phyloP scores from a whole-genome alignment of 805 yeast species.

The Phaffomyces thermotolerans region DNA sequence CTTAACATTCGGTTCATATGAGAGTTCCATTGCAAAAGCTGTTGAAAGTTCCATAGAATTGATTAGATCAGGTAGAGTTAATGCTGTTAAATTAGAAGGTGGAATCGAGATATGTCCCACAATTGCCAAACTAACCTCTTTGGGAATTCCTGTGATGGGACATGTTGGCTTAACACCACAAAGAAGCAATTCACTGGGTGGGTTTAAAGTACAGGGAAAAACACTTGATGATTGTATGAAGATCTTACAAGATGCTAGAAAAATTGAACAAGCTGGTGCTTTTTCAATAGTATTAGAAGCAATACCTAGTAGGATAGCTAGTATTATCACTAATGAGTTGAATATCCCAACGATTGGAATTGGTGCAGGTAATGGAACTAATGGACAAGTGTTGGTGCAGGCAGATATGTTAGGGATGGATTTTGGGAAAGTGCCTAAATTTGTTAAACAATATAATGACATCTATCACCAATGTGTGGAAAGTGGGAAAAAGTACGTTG shows the following conservation, averaged over 20 bases:
- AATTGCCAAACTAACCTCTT: slow-evolving; percentile 45
- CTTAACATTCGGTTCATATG: slow-evolving; percentile 85
- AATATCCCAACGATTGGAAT: slow-evolving; percentile 86
- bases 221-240: slow-evolving; percentile 44
- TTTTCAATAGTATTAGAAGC: slow-evolving; percentile 77
- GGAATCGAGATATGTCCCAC: slow-evolving; percentile 50
- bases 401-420: slow-evolving; percentile 76
- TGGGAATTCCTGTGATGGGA: slow-evolving; percentile 87
- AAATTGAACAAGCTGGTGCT: slow-evolving; percentile 69
- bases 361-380: slow-evolving; percentile 81
- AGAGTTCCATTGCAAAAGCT: slow-evolving; percentile 56
- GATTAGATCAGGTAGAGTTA: slow-evolving; percentile 46
- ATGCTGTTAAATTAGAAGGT: slow-evolving; percentile 84
- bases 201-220: slow-evolving; percentile 82
- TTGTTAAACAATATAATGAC: slow-evolving; percentile 64
- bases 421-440: slow-evolving; percentile 53
- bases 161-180: slow-evolving; percentile 95
- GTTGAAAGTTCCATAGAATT: slow-evolving; percentile 47
- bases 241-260: slow-evolving; percentile 59
- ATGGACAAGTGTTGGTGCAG: slow-evolving; percentile 88
- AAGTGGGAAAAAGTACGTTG: slow-evolving; percentile 47
- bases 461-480: slow-evolving; percentile 40
- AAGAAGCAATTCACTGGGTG: slow-evolving; percentile 68
- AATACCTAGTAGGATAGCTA: slow-evolving; percentile 68
- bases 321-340: slow-evolving; percentile 51